Conservation (phyloP, 2,329 filamentous ascomycete species). For the Zalaria obscura region DNA sequence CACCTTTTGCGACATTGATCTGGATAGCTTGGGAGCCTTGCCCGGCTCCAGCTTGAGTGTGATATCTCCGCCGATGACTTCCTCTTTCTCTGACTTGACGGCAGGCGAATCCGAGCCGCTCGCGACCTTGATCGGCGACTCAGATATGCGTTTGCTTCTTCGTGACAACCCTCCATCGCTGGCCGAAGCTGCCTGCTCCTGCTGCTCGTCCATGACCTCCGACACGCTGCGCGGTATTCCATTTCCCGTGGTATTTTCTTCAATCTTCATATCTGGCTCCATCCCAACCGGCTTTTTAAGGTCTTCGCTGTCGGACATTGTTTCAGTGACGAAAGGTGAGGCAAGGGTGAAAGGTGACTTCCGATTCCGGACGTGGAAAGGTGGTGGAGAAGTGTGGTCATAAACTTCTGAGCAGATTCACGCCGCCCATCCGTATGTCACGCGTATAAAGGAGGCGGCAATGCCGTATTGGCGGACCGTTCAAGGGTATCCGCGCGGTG, state of each 20-base stretch:
- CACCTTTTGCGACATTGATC: slow-evolving; percentile 60
- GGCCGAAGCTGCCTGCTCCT: slow-evolving; percentile 4
- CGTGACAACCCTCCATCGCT: slow-evolving; percentile 11
- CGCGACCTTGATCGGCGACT: slow-evolving; percentile 1
- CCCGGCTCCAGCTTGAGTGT: slow-evolving; percentile 49
- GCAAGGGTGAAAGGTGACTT: not conserved
- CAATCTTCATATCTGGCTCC: slow-evolving; percentile 5
- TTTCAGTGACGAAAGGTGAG: not conserved
- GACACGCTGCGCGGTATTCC: not conserved
- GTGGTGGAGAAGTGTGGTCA: too few relatives aligned
- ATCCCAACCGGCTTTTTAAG: not conserved
- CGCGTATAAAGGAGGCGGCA: too few relatives aligned
- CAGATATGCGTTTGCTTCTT: slow-evolving; percentile 9
- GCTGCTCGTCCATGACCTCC: not conserved
- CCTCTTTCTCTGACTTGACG: slow-evolving; percentile 30
- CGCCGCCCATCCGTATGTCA: too few relatives aligned
- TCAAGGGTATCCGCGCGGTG: too few relatives aligned
- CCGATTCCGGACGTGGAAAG: too few relatives aligned
- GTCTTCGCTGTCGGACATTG: not conserved
- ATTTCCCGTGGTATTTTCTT: slow-evolving; percentile 1
- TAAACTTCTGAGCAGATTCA: too few relatives aligned
- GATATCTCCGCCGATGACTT: slow-evolving; percentile 45
- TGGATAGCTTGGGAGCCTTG: slow-evolving; percentile 56
- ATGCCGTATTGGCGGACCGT: too few relatives aligned
- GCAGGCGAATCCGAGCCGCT: slow-evolving; percentile 22